A percentile compares a stretch with the other conserved stretches of the same genome.
Conservation (phyloP, 371 early-diverging fungal genomes). For the Actinomortierella ambigua region DNA sequence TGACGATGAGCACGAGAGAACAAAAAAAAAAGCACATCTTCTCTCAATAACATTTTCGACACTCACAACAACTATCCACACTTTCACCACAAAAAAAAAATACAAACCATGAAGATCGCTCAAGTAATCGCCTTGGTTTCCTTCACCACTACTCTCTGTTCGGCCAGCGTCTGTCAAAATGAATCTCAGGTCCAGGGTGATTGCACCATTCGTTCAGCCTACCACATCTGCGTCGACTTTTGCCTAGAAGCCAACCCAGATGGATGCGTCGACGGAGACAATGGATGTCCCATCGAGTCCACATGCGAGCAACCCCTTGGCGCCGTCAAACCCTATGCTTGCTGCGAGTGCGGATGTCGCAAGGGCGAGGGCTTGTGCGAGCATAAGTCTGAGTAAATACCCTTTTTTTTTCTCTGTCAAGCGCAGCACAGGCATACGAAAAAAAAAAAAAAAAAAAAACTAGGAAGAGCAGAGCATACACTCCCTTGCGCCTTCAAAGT, state of each 20-base stretch:
- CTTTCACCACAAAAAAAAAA: neutral
- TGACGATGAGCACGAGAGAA: too few relatives aligned
- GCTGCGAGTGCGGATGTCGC: slow-evolving; percentile 15
- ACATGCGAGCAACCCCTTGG: slow-evolving; percentile 5
- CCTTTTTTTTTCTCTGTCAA: neutral
- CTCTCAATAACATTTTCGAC: too few relatives aligned
- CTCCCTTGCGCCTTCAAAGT: too few relatives aligned
- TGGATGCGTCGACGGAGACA: slow-evolving; percentile 1
- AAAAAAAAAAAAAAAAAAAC: too few relatives aligned
- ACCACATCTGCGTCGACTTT: neutral
- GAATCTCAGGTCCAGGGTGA: neutral
- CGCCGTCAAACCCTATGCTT: neutral
- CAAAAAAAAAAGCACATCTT: too few relatives aligned
- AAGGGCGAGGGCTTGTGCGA: slow-evolving; percentile 5
- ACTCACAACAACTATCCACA: too few relatives aligned
- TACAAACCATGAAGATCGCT: slow-evolving; percentile 6
- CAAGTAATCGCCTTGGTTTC: slow-evolving; percentile 2
- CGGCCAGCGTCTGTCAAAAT: slow-evolving; percentile 7
- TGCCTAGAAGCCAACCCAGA: slow-evolving; percentile 1
- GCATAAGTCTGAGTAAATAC: slow-evolving; percentile 5
- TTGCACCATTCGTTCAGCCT: slow-evolving; percentile 1
- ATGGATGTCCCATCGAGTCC: slow-evolving; percentile 11
- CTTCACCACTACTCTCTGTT: slow-evolving; percentile 4
- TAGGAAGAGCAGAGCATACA: too few relatives aligned
- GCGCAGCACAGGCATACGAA: too few relatives aligned